Evolutionary conservation across 1,139 yeast genomes (phyloP).

Genomic region (Yamadazyma aaseri): DNA sequence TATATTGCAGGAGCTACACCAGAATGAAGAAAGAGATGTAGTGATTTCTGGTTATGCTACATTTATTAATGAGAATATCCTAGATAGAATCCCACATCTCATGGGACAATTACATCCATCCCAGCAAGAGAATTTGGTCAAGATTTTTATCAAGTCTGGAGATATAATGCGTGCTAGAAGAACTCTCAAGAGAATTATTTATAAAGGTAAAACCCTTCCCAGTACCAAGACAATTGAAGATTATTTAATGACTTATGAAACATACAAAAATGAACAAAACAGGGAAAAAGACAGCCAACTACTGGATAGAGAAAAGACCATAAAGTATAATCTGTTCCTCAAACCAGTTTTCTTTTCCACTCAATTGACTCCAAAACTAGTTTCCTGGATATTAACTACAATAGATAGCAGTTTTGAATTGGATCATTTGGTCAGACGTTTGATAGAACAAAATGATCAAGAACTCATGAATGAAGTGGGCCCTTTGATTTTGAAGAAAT

Average conservation of each 20-base stretch:
- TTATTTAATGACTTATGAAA: constrained; percentile 17
- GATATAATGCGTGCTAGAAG: constrained; percentile 19
- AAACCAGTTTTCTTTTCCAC: constrained; percentile 33
- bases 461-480: constrained; percentile 16
- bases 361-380: constrained; percentile 18
- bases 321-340: constrained; percentile 26
- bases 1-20: constrained; percentile 2
- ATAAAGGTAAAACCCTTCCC: constrained; percentile 23
- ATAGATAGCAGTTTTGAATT: constrained; percentile 24
- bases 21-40: neutral
- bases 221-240: constrained; percentile 24
- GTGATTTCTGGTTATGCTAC: constrained; percentile 1
- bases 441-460: constrained; percentile 15
- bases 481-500: constrained; percentile 14
- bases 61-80: constrained; percentile 3
- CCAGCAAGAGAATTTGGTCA: constrained; percentile 28
- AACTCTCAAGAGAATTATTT: constrained; percentile 21
- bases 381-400: constrained; percentile 22
- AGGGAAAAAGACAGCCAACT: constrained; percentile 7
- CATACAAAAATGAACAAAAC: neutral
- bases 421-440: constrained; percentile 26
- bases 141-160: constrained; percentile 15
- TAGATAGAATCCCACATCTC: constrained; percentile 13
- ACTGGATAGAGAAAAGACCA: constrained; percentile 4
- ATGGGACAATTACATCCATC: constrained; percentile 19